Evolutionary conservation across 148 eudicot genomes (phyloP), one percentile per base, ranked within the genome.

Genomic region (Rheum nobile): DNA sequence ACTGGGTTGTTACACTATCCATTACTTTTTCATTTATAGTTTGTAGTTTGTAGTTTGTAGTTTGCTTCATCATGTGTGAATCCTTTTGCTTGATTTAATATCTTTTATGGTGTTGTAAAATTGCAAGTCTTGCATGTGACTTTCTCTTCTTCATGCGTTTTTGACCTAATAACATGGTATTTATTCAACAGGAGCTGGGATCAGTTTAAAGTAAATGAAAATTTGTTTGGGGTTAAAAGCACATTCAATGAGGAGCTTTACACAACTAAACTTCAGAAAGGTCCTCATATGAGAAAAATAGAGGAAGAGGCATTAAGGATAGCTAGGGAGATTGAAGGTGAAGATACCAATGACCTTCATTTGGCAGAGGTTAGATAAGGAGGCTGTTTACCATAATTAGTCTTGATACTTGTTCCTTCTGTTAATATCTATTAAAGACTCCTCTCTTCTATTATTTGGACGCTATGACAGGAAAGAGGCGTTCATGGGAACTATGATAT

Each of bases 161-260:
- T 38, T 38, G 41, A 38, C 41, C 41, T 38, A 38, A 38, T 38
- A 38, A 38, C 41, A 6, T 38, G 9, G 41, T 38, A 38, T 38
- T 6, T 38, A 38, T 38, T 17, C 59, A 52, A 52, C 26, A 91
- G 97, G 88, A 87, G 89, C 65, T 94, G 98, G 98, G 90, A 94
- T 85, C 98, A 94, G 75, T 94, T 94, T 81, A 86, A 89, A 80
- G 97, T 85, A 72, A 94, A 94, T 77, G 97, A 85, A 85, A 69
- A 87, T 34, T 78, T 94, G 65, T 94, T 94, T 82, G 98, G 98
- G 68, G 97, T 94, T 7, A 94, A 87, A 73, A 94, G 98, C 85
- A 94, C 98, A 50, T 94, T 94, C 55, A 77, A 94, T 73, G 98
- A 94, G 87, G 98, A 94, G n/a, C 88, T 94, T 52, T 94, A 94